Evolutionary conservation across 139 green algal species (phyloP).

Genomic region (Chlorella sorokiniana): DNA sequence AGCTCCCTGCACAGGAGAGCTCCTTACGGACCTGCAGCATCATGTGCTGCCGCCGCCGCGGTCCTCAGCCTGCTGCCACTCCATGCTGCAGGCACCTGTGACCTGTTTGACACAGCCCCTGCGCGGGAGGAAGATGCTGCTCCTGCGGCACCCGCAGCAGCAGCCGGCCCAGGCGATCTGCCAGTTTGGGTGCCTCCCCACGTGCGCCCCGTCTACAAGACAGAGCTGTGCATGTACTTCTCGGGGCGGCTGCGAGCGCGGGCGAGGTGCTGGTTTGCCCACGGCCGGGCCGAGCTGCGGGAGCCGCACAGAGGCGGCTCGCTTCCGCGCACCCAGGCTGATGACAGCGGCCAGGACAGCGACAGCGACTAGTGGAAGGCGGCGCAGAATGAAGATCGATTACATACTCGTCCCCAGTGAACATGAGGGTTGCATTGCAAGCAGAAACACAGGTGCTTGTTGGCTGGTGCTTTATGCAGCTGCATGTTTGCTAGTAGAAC

Average conservation of each 20-base stretch:
- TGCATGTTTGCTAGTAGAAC: no score
- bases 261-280: background rate
- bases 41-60: background rate
- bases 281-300: background rate
- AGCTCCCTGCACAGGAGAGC: no score
- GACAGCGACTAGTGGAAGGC: background rate
- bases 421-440: no score
- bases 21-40: no score
- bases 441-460: no score
- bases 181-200: background rate
- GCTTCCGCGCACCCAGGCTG: background rate
- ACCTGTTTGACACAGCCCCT: background rate
- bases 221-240: background rate
- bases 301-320: background rate
- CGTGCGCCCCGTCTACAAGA: background rate
- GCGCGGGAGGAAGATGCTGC: background rate
- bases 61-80: background rate
- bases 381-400: no score
- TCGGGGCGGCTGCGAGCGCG: background rate
- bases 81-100: background rate
- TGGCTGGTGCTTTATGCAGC: no score
- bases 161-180: no score
- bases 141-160: background rate
- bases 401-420: no score
- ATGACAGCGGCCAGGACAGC: no score